Conservation (phyloP, 768 basidiomycete species). For the Megacollybia marginata region DNA sequence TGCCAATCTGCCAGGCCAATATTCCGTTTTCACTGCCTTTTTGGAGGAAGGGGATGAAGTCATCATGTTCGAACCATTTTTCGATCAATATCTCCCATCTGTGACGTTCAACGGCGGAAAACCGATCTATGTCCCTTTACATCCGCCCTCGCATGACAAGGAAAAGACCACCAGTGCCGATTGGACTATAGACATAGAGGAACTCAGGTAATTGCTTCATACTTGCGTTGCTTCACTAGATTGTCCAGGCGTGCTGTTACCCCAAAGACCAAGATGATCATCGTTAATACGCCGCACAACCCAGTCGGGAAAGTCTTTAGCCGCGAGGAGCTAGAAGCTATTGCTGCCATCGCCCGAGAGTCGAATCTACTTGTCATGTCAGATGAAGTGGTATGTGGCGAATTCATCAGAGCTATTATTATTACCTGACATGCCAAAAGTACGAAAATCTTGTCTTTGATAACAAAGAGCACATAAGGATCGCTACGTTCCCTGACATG, state of each 20-base stretch:
- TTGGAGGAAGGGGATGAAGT: constrained; percentile 92
- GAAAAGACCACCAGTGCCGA: constrained; percentile 56
- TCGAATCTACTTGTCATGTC: constrained; percentile 89
- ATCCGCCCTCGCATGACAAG: constrained; percentile 57
- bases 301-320: constrained; percentile 98
- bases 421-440: constrained; percentile 26
- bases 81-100: constrained; percentile 91
- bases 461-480: constrained; percentile 80
- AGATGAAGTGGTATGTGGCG: constrained; percentile 83
- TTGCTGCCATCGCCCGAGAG: constrained; percentile 85
- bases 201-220: constrained; percentile 52
- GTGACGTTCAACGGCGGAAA: constrained; percentile 91
- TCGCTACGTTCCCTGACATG: constrained; percentile 94
- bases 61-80: constrained; percentile 98
- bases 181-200: constrained; percentile 88
- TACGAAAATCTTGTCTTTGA: constrained; percentile 94
- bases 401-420: background rate
- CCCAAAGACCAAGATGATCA: constrained; percentile 87
- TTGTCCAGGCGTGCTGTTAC: constrained; percentile 66
- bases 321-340: constrained; percentile 69
- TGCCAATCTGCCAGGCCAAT: constrained; percentile 59
- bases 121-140: constrained; percentile 91
- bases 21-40: constrained; percentile 89
- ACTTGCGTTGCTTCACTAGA: background rate
- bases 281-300: constrained; percentile 95